Percentiles rank a stretch among this genome's conserved stretches.
phyloP scores from a whole-genome alignment of 2,329 filamentous ascomycete species.

The Verticillium zaregamsianum region DNA sequence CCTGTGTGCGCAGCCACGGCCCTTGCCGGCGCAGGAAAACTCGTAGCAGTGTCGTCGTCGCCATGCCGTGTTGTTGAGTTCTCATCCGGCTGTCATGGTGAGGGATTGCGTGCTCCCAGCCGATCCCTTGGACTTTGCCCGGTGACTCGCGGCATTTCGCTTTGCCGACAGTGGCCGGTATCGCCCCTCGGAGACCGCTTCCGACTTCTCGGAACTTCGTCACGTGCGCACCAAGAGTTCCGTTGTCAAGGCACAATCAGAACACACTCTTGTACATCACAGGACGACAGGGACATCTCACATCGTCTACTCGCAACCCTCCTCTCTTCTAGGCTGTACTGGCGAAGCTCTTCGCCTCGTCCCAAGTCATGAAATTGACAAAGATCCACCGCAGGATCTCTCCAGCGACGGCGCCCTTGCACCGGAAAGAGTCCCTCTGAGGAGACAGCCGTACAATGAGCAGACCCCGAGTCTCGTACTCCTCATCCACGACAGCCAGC shows the following conservation, averaged over 20 bases:
- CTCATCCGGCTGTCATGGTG: constrained; percentile 5
- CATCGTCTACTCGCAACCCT: too few relatives aligned
- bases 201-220: too few relatives aligned
- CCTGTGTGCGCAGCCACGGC: constrained; percentile 13
- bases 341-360: constrained; percentile 3
- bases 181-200: neutral
- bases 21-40: constrained; percentile 22
- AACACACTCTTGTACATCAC: too few relatives aligned
- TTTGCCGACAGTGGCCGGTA: neutral
- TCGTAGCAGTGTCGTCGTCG: constrained; percentile 17
- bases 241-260: too few relatives aligned
- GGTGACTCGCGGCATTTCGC: neutral
- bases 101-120: neutral
- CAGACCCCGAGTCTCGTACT: neutral
- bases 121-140: neutral
- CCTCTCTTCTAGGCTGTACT: neutral
- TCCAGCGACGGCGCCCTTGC: constrained; percentile 3
- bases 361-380: constrained; percentile 6
- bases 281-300: too few relatives aligned
- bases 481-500: constrained; percentile 4
- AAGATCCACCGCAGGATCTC: constrained; percentile 6
- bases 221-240: too few relatives aligned
- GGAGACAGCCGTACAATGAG: constrained; percentile 1
- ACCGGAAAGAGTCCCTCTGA: constrained; percentile 1
- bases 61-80: constrained; percentile 10